These are phyloP conservation scores for Forsythia suspensa DNA, from an alignment of 257 asterid species.

Conservation along the genomic window DNA sequence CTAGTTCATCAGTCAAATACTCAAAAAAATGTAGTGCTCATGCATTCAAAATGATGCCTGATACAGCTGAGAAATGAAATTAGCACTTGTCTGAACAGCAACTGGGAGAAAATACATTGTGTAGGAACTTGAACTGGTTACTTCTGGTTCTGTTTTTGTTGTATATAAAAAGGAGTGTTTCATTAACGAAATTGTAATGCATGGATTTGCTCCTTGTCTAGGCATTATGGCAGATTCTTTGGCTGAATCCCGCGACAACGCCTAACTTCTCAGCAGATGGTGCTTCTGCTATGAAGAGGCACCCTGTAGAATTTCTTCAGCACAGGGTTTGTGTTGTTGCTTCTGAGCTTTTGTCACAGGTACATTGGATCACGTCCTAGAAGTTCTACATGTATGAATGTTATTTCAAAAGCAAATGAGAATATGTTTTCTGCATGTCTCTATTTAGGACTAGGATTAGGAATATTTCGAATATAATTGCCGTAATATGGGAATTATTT, in stretches of 20 bases:
- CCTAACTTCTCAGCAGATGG: constrained; percentile 48
- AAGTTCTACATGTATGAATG: constrained; percentile 9
- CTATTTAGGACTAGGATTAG: constrained; percentile 1
- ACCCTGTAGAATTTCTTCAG: constrained; percentile 80
- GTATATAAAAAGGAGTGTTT: neutral
- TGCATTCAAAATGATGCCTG: constrained; percentile 11
- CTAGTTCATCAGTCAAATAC: neutral
- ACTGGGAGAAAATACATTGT: neutral
- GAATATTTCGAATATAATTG: constrained; percentile 6
- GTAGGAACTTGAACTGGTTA: neutral
- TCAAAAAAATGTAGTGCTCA: neutral
- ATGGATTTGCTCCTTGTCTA: constrained; percentile 30
- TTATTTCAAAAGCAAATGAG: constrained; percentile 17
- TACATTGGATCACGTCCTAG: constrained; percentile 33
- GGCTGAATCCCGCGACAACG: constrained; percentile 73
- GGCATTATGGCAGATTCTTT: constrained; percentile 97
- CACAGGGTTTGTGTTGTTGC: constrained; percentile 81
- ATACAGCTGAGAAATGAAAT: neutral
- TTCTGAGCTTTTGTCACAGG: constrained; percentile 98
- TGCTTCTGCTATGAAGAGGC: constrained; percentile 61
- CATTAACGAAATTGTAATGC: constrained; percentile 14
- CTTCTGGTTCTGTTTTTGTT: constrained; percentile 19
- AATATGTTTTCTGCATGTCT: constrained; percentile 18
- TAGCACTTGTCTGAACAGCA: neutral
- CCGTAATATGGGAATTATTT: constrained; percentile 29